These are phyloP conservation scores for Grosmannia serpens DNA, from an alignment of 2,329 filamentous ascomycete species.

Conservation along the genomic window DNA sequence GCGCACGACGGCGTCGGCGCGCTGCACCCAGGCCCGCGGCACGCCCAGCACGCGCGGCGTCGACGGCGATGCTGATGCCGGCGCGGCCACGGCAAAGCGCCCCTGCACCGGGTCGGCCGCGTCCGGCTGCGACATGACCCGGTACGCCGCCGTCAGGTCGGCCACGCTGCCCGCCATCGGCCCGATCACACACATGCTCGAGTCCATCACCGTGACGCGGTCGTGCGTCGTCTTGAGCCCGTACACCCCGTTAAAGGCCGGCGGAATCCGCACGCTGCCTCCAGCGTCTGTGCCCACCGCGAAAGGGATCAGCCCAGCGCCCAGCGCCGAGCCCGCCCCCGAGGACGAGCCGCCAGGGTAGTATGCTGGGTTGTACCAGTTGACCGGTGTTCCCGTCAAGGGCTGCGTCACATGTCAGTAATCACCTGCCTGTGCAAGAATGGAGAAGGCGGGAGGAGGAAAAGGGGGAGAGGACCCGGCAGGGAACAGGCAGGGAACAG, in stretches of 20 bases:
- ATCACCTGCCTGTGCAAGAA: background rate
- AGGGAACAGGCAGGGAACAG: too few species aligned
- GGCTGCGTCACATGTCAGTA: constrained; percentile 31
- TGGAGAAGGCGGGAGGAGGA: background rate
- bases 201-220: constrained; percentile 47
- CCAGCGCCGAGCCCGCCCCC: constrained; percentile 60
- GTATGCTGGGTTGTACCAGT: constrained; percentile 65
- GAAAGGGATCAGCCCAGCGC: constrained; percentile 62
- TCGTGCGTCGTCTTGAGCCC: constrained; percentile 71
- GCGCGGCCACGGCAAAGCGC: constrained; percentile 48
- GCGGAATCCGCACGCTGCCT: constrained; percentile 63
- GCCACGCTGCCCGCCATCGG: constrained; percentile 66
- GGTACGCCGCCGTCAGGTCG: constrained; percentile 75
- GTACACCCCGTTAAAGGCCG: constrained; percentile 67
- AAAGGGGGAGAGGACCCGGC: too few species aligned
- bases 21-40: constrained; percentile 56
- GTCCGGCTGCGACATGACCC: constrained; percentile 64
- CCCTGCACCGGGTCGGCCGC: constrained; percentile 47
- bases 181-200: constrained; percentile 51
- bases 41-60: constrained; percentile 55
- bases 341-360: constrained; percentile 76
- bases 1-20: constrained; percentile 52
- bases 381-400: constrained; percentile 60
- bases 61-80: constrained; percentile 21
- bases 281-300: constrained; percentile 63